Evolutionary conservation across 768 basidiomycete genomes (phyloP).

Genomic region (Boletus insuetus): DNA sequence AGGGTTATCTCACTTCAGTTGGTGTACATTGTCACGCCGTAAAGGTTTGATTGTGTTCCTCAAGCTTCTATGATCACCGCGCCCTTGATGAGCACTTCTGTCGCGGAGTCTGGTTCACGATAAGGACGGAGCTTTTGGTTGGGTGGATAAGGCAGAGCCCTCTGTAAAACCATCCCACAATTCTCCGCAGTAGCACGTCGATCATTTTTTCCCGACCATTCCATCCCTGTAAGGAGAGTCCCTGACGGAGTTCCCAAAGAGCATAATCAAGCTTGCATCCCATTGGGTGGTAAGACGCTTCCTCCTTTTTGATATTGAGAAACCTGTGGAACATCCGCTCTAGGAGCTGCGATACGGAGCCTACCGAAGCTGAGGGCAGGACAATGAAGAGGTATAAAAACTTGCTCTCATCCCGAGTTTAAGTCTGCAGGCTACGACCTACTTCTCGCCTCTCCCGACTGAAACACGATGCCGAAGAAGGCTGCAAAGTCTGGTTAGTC

Average conservation of each 20-base stretch:
- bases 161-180: slow-evolving; percentile 2
- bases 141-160: slow-evolving; percentile 17
- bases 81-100: neutral
- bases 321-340: slow-evolving; percentile 1
- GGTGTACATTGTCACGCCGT: neutral
- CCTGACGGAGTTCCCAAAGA: slow-evolving; percentile 7
- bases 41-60: neutral
- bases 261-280: slow-evolving; percentile 3
- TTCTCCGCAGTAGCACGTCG: slow-evolving; percentile 17
- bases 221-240: neutral
- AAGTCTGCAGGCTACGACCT: neutral
- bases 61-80: neutral
- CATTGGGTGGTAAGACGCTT: slow-evolving; percentile 6
- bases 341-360: slow-evolving; percentile 13
- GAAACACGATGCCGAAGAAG: slow-evolving; percentile 26
- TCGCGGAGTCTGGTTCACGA: slow-evolving; percentile 13
- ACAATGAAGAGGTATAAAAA: slow-evolving; percentile 22
- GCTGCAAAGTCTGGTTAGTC: slow-evolving; percentile 22
- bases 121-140: slow-evolving; percentile 21
- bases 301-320: slow-evolving; percentile 6
- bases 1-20: neutral
- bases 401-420: neutral
- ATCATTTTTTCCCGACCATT: slow-evolving; percentile 2
- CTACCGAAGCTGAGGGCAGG: slow-evolving; percentile 31
- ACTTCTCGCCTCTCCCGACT: slow-evolving; percentile 1